phyloP scores from a whole-genome alignment of 2,329 filamentous ascomycete genomes.

The Xylogone sp. region DNA sequence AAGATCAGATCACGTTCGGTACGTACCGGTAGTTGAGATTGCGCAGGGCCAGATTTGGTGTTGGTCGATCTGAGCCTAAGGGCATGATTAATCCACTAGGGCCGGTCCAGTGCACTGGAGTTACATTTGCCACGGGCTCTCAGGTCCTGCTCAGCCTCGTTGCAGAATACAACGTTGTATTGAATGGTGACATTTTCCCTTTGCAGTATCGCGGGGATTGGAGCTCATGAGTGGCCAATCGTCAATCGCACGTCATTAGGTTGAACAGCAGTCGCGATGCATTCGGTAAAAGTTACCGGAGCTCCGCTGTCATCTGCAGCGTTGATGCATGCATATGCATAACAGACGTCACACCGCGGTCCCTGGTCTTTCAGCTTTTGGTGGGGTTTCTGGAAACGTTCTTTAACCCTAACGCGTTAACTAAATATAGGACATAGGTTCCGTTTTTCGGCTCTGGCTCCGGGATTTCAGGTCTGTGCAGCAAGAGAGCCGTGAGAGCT shows the following conservation, averaged over 20 bases:
- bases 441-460: background rate
- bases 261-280: too few relatives aligned
- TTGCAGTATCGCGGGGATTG: too few relatives aligned
- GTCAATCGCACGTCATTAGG: too few relatives aligned
- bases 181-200: background rate
- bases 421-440: background rate
- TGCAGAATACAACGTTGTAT: background rate
- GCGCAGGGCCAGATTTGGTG: background rate
- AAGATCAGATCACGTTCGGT: background rate
- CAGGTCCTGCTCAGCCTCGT: background rate
- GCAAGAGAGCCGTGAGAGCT: background rate
- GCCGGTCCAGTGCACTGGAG: too few relatives aligned
- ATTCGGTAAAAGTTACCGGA: too few relatives aligned
- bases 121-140: background rate
- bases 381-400: background rate
- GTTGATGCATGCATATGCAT: background rate
- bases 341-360: background rate
- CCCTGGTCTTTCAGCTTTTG: background rate
- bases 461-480: background rate
- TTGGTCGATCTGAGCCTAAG: background rate
- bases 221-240: too few relatives aligned
- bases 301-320: background rate
- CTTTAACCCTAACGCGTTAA: background rate
- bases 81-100: background rate
- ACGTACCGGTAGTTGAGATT: background rate